Conservation (phyloP, 306 rosid genomes). For the Casuarina cunninghamiana region DNA sequence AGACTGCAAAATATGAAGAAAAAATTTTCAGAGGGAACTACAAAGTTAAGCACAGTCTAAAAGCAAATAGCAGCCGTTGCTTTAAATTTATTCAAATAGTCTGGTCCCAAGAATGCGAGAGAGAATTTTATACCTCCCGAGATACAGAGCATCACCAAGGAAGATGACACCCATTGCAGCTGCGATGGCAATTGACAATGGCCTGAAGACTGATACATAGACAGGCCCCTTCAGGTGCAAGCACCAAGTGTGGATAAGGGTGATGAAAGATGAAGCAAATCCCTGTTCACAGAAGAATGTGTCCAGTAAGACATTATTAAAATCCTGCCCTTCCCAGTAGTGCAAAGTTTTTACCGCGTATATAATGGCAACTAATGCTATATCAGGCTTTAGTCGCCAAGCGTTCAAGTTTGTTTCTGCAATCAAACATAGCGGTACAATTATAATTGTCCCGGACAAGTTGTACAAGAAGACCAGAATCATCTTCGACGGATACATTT, state of each 20-base stretch:
- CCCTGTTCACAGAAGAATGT: conserved; percentile 15
- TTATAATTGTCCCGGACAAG: conserved; percentile 14
- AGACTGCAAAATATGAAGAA: conserved; percentile 27
- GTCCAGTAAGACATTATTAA: background rate
- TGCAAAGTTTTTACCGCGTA: background rate
- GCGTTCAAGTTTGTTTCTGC: conserved; percentile 25
- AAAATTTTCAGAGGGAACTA: background rate
- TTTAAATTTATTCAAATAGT: background rate
- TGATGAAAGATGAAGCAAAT: conserved; percentile 11
- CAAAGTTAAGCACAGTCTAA: too few species aligned
- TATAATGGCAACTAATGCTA: conserved; percentile 22
- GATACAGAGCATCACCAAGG: conserved; percentile 36
- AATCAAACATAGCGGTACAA: conserved; percentile 22
- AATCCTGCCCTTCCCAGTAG: background rate
- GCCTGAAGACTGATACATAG: conserved; percentile 33
- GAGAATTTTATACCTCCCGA: conserved; percentile 34
- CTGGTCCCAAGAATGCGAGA: background rate
- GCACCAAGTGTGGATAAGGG: conserved; percentile 25
- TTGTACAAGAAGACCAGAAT: conserved; percentile 29
- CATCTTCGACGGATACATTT: conserved; percentile 30
- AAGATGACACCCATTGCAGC: conserved; percentile 36
- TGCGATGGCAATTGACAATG: conserved; percentile 41
- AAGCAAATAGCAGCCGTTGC: background rate
- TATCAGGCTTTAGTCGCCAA: conserved; percentile 27
- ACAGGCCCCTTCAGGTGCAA: conserved; percentile 35